Conservation (phyloP, 129 eudicot genomes). For the Gnaphalium uliginosum region DNA sequence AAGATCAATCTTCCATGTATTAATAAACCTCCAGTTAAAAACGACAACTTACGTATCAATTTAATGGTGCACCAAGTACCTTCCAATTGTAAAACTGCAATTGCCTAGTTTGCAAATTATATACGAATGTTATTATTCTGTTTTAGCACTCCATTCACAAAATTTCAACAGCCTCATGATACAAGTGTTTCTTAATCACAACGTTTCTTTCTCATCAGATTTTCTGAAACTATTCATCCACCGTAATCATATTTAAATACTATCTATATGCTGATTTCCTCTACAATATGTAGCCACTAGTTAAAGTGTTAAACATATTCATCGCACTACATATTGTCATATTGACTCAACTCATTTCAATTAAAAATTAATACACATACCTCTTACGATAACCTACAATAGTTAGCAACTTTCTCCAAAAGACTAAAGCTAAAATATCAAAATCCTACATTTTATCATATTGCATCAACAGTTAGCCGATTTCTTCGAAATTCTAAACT, state of each 20-base stretch:
- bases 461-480: background rate
- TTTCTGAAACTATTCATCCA: background rate
- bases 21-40: background rate
- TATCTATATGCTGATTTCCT: background rate
- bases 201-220: conserved; percentile 2
- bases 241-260: background rate
- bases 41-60: background rate
- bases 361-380: background rate
- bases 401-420: background rate
- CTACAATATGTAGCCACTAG: conserved; percentile 4
- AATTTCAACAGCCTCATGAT: background rate
- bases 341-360: background rate
- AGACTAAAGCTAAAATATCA: too few relatives aligned
- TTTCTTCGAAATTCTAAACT: background rate
- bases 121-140: conserved; percentile 2
- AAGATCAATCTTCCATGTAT: conserved; percentile 10
- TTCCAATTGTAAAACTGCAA: background rate
- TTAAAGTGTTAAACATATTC: background rate
- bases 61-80: background rate
- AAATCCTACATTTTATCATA: too few relatives aligned
- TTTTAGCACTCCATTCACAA: conserved; percentile 5
- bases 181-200: background rate
- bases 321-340: background rate
- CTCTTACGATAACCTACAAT: too few relatives aligned
- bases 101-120: background rate